Base-by-base conservation (phyloP, 1,284 basidiomycete species). In the Somion occarium region DNA sequence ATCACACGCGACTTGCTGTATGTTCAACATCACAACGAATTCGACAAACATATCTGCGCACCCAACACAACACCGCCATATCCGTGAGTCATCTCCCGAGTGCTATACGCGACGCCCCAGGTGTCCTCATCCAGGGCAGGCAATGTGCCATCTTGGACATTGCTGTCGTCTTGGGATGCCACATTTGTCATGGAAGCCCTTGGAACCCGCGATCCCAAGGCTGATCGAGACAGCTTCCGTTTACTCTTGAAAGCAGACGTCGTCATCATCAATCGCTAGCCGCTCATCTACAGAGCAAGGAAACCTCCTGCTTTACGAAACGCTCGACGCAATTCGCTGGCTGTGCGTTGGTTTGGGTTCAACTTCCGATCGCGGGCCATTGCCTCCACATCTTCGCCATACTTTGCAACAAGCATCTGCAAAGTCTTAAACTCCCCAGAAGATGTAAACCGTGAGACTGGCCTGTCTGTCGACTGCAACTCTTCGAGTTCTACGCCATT, bases 291-390 rank as follows among this genome's bases (percentile, higher is more conserved):
- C n/a, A 26, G 22, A 51, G 58, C 60, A 48, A 59, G 64, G 48
- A 64, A 55, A 23, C 70, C 73, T 12, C 79, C 76, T 26, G 80
- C 78, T 61, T 76, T 82, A 53, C 61, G 66, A 52, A 88, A 70
- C 37, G 81, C 83, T 62, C 81, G 73, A 57, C 65, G 77, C 63
- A 99, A 72, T 71, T 95, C 85, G 15, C 93, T 95, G 34, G 75
- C 78, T 3, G 94, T 98, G 65, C 88, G 84, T 71, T 98, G 96
- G 69, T 85, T 86, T 20, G 81, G 70, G 64, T 99, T 98, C 55
- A 88, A 68, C 67, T 78, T 85, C 56, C 82, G 71, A 71, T 98
- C 95, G 56, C 75, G 76, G 9, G 85, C 82, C 93, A 97, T 97
- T 38, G 70, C 74, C 23, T 82, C 78, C 18, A 85, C 71, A 69